Base-by-base conservation (phyloP, 2,329 filamentous ascomycete species). In the Ascosphaera apis region DNA sequence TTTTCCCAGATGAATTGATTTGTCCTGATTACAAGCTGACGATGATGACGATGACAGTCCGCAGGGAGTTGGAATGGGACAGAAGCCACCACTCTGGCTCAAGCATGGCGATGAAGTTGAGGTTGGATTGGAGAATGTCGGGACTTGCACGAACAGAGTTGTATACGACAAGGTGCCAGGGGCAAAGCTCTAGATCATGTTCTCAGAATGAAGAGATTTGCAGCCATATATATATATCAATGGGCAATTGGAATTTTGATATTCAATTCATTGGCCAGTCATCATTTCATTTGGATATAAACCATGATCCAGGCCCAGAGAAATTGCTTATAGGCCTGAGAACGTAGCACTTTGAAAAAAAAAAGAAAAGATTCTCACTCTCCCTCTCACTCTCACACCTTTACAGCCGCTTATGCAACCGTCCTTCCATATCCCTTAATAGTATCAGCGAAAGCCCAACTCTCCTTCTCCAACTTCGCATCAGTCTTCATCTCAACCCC, bases 371-470 rank as follows among this genome's bases (percentile, higher is more conserved):
- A 16, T 9, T 9, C 9, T 21, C 4, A 21, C 4, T 9, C 19
- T 21, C 19, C 4, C 4, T 21, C 19, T 9, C 19, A 9, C 19
- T 4, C 9, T n/a, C n/a, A n/a, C n/a, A n/a, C n/a, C n/a, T n/a
- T 8, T 36, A 28, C 27, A 15, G 8, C 25, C 36, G 31, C 38
- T 44, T 54, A 68, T 45, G 61, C 59, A 40, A 61, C 58, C 65
- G 95, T 84, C 17, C 84, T 91, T 41, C 88, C 88, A 54, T 98
- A 98, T 32, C 88, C 88, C 57, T 72, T 77, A 56, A 98, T 93
- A 47, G 76, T 69, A 54, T 95, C 86, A 16, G 88, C 88, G 63
- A 98, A 98, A 36, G 80, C 83, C 88, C 86, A 95, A 68, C 83
- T 93, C 68, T 95, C 86, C 48, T 75, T 68, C 66, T 95, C 84